Evolutionary conservation across 192 early-diverging fungal species (phyloP).

Genomic region (Podochytrium sp.): DNA sequence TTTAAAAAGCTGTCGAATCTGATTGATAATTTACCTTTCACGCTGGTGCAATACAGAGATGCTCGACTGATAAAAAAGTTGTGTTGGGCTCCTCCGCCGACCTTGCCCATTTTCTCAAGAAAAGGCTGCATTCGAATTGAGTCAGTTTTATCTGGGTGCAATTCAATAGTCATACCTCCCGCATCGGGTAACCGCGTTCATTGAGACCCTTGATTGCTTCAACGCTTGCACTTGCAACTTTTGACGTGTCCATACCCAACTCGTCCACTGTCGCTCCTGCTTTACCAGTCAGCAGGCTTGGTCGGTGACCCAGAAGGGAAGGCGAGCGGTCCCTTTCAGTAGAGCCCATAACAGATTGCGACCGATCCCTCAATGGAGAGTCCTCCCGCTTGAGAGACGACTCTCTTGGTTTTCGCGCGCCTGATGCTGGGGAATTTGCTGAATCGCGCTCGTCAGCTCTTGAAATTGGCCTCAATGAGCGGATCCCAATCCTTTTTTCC

Average conservation of each 20-base stretch:
- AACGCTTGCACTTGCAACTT: neutral
- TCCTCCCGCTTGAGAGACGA: neutral
- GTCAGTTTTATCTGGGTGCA: neutral
- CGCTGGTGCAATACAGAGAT: neutral
- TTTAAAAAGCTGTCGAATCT: neutral
- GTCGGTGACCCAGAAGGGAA: too few relatives aligned
- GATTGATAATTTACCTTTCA: neutral
- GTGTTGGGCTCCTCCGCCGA: neutral
- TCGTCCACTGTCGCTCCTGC: neutral
- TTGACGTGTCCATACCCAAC: neutral
- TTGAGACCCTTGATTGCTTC: conserved; percentile 13
- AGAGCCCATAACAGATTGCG: too few relatives aligned
- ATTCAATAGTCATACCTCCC: neutral
- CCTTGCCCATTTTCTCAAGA: conserved; percentile 22
- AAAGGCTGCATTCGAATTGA: too few relatives aligned
- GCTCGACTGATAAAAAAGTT: conserved; percentile 30
- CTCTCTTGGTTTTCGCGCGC: neutral
- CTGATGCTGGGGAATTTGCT: neutral
- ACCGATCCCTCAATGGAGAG: too few relatives aligned
- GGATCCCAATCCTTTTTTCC: neutral
- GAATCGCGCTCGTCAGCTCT: neutral
- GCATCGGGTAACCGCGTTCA: conserved; percentile 10
- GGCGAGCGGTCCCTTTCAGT: too few relatives aligned
- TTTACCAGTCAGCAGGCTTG: too few relatives aligned
- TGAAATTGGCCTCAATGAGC: neutral